A percentile compares a stretch with the other conserved stretches of the same genome.
Evolutionary conservation across 176 grass and related monocot genomes (phyloP).

Genomic region (Secale cereale): DNA sequence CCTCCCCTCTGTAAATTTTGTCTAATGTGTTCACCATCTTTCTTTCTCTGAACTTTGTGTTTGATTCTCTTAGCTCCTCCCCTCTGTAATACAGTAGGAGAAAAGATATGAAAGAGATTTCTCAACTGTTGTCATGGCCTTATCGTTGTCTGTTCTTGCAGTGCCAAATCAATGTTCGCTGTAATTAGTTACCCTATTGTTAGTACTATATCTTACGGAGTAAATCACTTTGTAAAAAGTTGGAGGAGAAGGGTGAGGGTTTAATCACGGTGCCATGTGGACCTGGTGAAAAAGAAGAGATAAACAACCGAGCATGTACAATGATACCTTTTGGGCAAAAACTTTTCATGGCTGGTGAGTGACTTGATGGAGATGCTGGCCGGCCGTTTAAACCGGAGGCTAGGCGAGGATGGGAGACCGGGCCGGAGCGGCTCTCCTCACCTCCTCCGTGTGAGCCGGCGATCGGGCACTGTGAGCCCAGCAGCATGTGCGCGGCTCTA

Average conservation of each 20-base stretch:
- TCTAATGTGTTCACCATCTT: not conserved
- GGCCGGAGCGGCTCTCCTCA: not conserved
- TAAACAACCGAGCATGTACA: not conserved
- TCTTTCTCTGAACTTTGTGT: not conserved
- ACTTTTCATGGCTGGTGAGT: not conserved
- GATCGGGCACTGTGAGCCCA: constrained; percentile 27
- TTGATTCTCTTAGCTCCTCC: no score
- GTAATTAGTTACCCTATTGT: not conserved
- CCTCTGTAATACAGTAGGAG: no score
- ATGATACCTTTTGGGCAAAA: not conserved
- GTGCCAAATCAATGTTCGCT: not conserved
- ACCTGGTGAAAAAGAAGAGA: not conserved
- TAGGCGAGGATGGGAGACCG: not conserved
- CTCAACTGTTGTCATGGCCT: not conserved
- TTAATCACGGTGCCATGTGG: constrained; percentile 11
- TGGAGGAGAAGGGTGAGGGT: not conserved
- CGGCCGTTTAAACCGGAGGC: constrained; percentile 1
- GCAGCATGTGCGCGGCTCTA: constrained; percentile 35
- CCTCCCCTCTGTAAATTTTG: constrained; percentile 31
- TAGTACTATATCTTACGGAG: no score
- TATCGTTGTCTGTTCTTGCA: not conserved
- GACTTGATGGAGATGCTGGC: constrained; percentile 24
- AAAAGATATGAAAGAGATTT: not conserved
- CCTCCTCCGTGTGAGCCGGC: constrained; percentile 30
- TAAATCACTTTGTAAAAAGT: not conserved